A percentile compares a stretch with the other conserved stretches of the same genome.
Conservation (phyloP, 1,284 basidiomycete genomes). For the Ceratobasidium papillatum region DNA sequence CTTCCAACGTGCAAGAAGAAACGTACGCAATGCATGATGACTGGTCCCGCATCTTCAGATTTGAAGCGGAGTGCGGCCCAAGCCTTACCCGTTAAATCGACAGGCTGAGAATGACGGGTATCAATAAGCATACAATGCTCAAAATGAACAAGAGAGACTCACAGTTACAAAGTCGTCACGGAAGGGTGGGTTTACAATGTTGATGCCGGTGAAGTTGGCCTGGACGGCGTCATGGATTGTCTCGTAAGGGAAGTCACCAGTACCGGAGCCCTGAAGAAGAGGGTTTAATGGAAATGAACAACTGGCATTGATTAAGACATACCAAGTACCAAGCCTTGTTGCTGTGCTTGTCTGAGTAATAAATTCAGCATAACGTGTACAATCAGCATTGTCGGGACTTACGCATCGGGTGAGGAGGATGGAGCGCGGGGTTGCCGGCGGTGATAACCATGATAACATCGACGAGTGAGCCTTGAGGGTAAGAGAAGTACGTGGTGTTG, state of each 20-base stretch:
- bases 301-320: too few relatives aligned
- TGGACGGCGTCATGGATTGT: too few relatives aligned
- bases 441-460: conserved; percentile 23
- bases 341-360: conserved; percentile 9
- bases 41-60: conserved; percentile 20
- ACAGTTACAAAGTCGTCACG: too few relatives aligned
- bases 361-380: neutral
- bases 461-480: conserved; percentile 5
- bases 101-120: too few relatives aligned
- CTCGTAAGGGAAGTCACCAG: too few relatives aligned
- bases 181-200: too few relatives aligned
- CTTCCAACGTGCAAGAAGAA: neutral
- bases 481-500: conserved; percentile 21
- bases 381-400: neutral
- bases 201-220: too few relatives aligned
- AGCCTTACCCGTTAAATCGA: too few relatives aligned
- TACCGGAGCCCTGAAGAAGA: too few relatives aligned
- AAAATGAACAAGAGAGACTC: too few relatives aligned
- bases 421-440: conserved; percentile 19
- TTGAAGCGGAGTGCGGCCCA: conserved; percentile 10
- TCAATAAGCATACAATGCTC: neutral
- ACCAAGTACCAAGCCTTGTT: conserved; percentile 27
- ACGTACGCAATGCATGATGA: conserved; percentile 24
- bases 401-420: conserved; percentile 33
- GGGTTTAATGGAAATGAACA: too few relatives aligned